phyloP scores from a whole-genome alignment of 768 basidiomycete species.

The Astraeus odoratus region DNA sequence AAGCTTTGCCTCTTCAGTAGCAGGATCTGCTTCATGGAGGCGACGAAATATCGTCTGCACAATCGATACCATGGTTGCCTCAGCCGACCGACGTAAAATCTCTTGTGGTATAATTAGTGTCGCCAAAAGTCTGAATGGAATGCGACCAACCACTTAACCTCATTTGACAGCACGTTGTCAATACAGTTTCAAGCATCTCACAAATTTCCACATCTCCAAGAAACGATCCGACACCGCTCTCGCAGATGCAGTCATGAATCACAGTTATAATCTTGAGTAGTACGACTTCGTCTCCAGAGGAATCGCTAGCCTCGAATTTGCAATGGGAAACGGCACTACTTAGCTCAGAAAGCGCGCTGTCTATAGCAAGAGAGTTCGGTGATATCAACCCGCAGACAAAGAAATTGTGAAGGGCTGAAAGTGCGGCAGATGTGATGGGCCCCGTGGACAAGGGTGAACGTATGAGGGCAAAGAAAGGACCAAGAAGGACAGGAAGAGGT shows the following conservation, averaged over 20 bases:
- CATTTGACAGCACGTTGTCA: slow-evolving; percentile 97
- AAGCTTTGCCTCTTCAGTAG: slow-evolving; percentile 62
- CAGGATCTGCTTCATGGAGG: slow-evolving; percentile 60
- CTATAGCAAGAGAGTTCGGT: slow-evolving; percentile 46
- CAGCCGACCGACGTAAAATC: slow-evolving; percentile 79
- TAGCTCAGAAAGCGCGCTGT: slow-evolving; percentile 68
- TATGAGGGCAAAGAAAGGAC: slow-evolving; percentile 89
- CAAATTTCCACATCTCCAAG: slow-evolving; percentile 93
- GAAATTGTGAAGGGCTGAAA: slow-evolving; percentile 83
- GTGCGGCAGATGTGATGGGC: slow-evolving; percentile 92
- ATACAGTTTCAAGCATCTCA: slow-evolving; percentile 95
- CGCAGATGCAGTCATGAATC: slow-evolving; percentile 76
- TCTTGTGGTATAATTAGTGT: slow-evolving; percentile 41
- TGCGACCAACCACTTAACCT: slow-evolving; percentile 75
- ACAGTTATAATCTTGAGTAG: slow-evolving; percentile 87
- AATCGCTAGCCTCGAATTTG: slow-evolving; percentile 96
- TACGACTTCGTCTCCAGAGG: slow-evolving; percentile 96
- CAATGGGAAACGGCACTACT: slow-evolving; percentile 90
- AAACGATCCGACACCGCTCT: slow-evolving; percentile 51
- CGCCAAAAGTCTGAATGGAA: slow-evolving; percentile 4
- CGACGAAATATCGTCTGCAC: slow-evolving; percentile 77
- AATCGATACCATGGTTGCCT: slow-evolving; percentile 83
- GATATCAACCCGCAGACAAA: slow-evolving; percentile 73
- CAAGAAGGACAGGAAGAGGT: slow-evolving; percentile 58
- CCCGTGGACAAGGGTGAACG: slow-evolving; percentile 93